phyloP scores from a whole-genome alignment of 2,329 filamentous ascomycete species.

The Gnomoniopsis sp. region DNA sequence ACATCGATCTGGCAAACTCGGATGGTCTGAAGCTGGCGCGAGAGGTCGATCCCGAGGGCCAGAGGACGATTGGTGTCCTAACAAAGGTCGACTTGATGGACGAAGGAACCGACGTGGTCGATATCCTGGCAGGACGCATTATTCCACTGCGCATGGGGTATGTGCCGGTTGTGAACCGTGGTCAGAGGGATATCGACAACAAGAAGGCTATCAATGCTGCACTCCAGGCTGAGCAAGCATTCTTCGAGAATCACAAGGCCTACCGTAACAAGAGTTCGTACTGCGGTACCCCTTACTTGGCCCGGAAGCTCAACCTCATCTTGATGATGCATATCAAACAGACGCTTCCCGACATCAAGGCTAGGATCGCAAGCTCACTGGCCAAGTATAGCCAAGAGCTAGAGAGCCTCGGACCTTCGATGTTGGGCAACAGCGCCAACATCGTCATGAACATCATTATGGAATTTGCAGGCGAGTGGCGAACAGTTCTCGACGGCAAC shows the following conservation, averaged over 20 bases:
- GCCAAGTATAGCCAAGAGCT: constrained; percentile 89
- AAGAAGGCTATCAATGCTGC: constrained; percentile 91
- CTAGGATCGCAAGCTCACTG: constrained; percentile 87
- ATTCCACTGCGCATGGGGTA: constrained; percentile 94
- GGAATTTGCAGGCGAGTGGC: constrained; percentile 97
- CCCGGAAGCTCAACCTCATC: constrained; percentile 95
- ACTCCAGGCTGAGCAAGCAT: constrained; percentile 90
- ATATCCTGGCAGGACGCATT: constrained; percentile 96
- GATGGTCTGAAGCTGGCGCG: constrained; percentile 94
- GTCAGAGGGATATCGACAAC: constrained; percentile 97
- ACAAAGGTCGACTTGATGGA: constrained; percentile 99
- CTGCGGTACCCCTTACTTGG: constrained; percentile 95
- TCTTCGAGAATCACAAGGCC: constrained; percentile 97
- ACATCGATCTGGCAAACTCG: constrained; percentile 97
- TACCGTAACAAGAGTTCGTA: constrained; percentile 99
- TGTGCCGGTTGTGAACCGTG: constrained; percentile 93
- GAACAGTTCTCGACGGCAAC: constrained; percentile 92
- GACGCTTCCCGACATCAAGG: constrained; percentile 97
- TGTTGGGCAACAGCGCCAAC: constrained; percentile 94
- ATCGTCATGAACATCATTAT: constrained; percentile 98
- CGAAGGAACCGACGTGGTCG: constrained; percentile 94
- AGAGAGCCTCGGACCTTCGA: constrained; percentile 79
- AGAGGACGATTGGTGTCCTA: constrained; percentile 92
- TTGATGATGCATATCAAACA: constrained; percentile 99
- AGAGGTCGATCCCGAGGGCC: constrained; percentile 92